phyloP scores from a whole-genome alignment of 1,139 yeast genomes.

The Suhomyces yuchorum region DNA sequence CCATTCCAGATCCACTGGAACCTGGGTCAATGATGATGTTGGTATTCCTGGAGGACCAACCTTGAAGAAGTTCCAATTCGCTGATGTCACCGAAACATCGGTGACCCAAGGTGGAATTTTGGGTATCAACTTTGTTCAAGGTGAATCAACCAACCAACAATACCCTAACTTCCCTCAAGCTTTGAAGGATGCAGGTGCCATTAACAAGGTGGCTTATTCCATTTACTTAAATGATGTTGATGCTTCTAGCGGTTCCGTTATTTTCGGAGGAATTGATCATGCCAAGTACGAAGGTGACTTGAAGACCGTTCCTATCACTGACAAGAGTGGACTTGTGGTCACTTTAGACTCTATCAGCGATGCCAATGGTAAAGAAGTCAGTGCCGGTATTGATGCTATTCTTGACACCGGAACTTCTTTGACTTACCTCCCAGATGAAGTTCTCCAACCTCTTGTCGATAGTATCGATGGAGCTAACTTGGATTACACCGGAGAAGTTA shows the following conservation, averaged over 20 bases:
- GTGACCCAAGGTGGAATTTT: conserved; percentile 22
- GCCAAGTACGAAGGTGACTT: conserved; percentile 42
- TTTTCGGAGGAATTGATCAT: conserved; percentile 62
- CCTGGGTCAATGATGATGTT: conserved; percentile 22
- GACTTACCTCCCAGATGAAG: conserved; percentile 50
- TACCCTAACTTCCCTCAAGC: conserved; percentile 20
- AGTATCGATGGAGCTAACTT: conserved; percentile 4
- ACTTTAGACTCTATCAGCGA: conserved; percentile 12
- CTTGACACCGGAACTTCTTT: conserved; percentile 73
- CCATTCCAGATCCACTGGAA: conserved; percentile 19
- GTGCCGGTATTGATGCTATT: conserved; percentile 26
- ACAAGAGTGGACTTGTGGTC: conserved; percentile 9
- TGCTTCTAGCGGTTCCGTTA: conserved; percentile 47
- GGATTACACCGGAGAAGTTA: neutral
- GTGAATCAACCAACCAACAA: conserved; percentile 13
- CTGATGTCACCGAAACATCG: conserved; percentile 21
- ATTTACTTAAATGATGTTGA: conserved; percentile 46
- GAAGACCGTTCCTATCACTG: conserved; percentile 12
- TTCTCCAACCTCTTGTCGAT: conserved; percentile 40
- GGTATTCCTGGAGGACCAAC: conserved; percentile 16
- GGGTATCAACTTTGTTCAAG: conserved; percentile 23
- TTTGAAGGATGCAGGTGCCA: conserved; percentile 15
- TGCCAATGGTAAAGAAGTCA: conserved; percentile 5
- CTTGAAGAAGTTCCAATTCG: conserved; percentile 22
- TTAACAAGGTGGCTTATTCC: conserved; percentile 13